Evolutionary conservation across 2,329 filamentous ascomycete genomes (phyloP), one percentile per base, ranked within the genome.

Genomic region (Capronia epimyces): DNA sequence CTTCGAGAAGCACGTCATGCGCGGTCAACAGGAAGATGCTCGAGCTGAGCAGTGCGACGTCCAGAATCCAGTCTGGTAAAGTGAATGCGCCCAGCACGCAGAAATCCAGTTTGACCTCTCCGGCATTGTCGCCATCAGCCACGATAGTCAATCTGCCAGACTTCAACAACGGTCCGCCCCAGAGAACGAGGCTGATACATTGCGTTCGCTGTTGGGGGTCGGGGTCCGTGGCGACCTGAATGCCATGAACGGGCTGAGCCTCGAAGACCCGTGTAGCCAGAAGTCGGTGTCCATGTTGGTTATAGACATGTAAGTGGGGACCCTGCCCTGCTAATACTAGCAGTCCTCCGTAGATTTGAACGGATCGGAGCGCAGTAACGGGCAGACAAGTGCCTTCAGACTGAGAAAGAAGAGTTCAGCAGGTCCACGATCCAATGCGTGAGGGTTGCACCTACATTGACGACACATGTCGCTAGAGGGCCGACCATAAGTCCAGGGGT

Each of bases 11-110:
- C 43, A 88, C 84, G 73, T 97, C 96, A 68, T 97, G 90, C 1
- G 91, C 89, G 1, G 89, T 95, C 13, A 94, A 75, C 9, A 93
- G 67, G 13, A 81, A 81, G 13, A 79, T 81, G 9, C 68, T 65
- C 22, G 64, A 63, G 1, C 57, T 40, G 24, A 57, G 47, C 49
- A 64, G 54, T 34, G 73, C 70, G 29, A 77, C 83, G 65, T 87
- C 81, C 60, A 91, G 78, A 56, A 94, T 82, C 88, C 89, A 93
- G 67, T 95, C 89, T 3, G 79, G 75, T 1, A 79, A 78, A 2
- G 66, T 66, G 20, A 71, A 69, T 59, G 77, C 77, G 5, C 61
- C 52, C 55, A 69, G 57, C 54, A 64, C 67, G 55, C 69, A 29
- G 50, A 67, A 50, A 59, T 52, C 29, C 47, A 69, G 39, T 66